Evolutionary conservation across 164 flowering plant genomes (phyloP).

Genomic region (Tetracentron sinense): DNA sequence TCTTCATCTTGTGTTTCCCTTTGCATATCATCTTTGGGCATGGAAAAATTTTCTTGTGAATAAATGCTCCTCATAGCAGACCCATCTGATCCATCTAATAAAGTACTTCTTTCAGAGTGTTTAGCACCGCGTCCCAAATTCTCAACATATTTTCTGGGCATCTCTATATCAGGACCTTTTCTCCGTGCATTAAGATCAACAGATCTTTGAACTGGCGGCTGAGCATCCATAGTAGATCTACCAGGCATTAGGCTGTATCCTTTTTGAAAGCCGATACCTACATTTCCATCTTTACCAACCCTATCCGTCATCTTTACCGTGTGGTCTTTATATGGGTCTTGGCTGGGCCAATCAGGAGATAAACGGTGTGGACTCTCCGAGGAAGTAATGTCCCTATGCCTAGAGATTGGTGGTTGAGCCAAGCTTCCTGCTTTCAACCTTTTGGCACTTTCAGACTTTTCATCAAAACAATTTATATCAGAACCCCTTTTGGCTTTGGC

Average conservation of each 20-base stretch:
- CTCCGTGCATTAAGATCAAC: constrained; percentile 27
- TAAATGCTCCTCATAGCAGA: constrained; percentile 17
- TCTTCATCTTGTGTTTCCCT: constrained; percentile 42
- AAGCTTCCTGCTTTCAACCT: constrained; percentile 39
- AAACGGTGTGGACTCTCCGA: constrained; percentile 19
- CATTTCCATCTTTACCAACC: constrained; percentile 28
- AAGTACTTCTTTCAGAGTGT: constrained; percentile 30
- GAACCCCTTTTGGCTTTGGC: constrained; percentile 48
- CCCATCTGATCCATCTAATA: constrained; percentile 18
- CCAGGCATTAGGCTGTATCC: constrained; percentile 26
- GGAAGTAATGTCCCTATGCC: constrained; percentile 23
- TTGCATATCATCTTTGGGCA: constrained; percentile 34
- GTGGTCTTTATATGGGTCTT: constrained; percentile 25
- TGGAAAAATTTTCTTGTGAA: constrained; percentile 25
- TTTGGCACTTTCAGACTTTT: constrained; percentile 42
- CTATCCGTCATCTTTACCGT: constrained; percentile 20
- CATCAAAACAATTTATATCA: constrained; percentile 33
- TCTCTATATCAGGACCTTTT: constrained; percentile 37
- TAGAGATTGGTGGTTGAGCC: constrained; percentile 28
- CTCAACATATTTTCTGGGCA: constrained; percentile 34
- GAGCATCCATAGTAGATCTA: constrained; percentile 37
- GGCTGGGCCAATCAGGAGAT: constrained; percentile 36
- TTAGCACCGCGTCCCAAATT: constrained; percentile 30
- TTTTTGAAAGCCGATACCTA: constrained; percentile 29
- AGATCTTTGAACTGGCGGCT: constrained; percentile 34